These are phyloP conservation scores for Prosopis cineraria DNA, from an alignment of 306 rosid species.

Conservation along the genomic window DNA sequence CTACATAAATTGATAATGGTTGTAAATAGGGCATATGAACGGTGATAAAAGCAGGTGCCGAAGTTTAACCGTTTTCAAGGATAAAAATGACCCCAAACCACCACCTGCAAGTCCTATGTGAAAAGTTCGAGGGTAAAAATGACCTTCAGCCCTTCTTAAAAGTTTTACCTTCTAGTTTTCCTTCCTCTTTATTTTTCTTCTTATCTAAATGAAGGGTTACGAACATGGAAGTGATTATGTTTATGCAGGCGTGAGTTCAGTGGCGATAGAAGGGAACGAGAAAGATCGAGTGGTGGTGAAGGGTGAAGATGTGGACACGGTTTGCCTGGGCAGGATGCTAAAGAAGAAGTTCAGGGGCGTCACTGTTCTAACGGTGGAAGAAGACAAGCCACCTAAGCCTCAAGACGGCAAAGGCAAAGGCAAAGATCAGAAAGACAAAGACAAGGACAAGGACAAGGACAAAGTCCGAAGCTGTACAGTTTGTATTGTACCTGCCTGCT, in stretches of 20 bases:
- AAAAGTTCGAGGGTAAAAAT: too few species aligned
- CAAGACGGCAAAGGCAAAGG: background rate
- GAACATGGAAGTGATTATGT: too few species aligned
- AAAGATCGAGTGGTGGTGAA: background rate
- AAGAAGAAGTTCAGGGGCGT: conserved; percentile 37
- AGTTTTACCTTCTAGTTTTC: too few species aligned
- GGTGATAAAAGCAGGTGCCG: too few species aligned
- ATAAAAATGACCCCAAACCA: too few species aligned
- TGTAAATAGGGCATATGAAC: too few species aligned
- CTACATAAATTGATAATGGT: too few species aligned
- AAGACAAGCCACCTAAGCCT: background rate
- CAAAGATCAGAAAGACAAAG: background rate
- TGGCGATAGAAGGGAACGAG: background rate
- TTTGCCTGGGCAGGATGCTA: conserved; percentile 28
- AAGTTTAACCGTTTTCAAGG: too few species aligned
- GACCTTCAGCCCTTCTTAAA: too few species aligned
- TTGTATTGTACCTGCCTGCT: background rate
- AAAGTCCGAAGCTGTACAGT: background rate
- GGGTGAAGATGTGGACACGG: conserved; percentile 2
- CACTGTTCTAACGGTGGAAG: conserved; percentile 32
- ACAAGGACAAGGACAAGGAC: background rate
- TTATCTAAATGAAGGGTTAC: too few species aligned
- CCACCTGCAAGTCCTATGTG: too few species aligned
- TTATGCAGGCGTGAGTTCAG: background rate
- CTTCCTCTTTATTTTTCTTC: too few species aligned